Percentiles rank a stretch among this genome's conserved stretches.
phyloP scores from a whole-genome alignment of 129 eudicot genomes.

The Heracleum sosnowskyi region DNA sequence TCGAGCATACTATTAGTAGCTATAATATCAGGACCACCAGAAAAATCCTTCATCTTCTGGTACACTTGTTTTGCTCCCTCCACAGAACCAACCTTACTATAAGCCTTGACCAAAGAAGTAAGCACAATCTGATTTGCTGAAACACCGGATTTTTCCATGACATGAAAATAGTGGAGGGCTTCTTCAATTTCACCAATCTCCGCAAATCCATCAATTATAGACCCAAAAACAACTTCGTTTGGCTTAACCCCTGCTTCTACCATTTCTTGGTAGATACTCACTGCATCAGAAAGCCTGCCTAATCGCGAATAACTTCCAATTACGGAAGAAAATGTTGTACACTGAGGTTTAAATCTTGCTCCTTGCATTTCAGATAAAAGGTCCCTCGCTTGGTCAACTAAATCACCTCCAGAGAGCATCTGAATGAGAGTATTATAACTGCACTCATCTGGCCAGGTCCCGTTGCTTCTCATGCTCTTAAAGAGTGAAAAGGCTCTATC shows the following conservation, averaged over 20 bases:
- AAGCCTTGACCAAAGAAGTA: constrained; percentile 78
- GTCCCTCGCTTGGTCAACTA: constrained; percentile 49
- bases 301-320: constrained; percentile 53
- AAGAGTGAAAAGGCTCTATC: constrained; percentile 68
- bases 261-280: constrained; percentile 53
- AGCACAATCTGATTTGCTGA: constrained; percentile 55
- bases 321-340: constrained; percentile 52
- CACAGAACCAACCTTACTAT: constrained; percentile 53
- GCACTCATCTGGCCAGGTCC: constrained; percentile 85
- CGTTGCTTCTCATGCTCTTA: constrained; percentile 68
- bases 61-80: constrained; percentile 59
- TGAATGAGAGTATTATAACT: constrained; percentile 79
- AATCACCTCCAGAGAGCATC: constrained; percentile 66
- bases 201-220: constrained; percentile 68
- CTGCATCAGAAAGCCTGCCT: constrained; percentile 46
- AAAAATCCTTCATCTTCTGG: constrained; percentile 49
- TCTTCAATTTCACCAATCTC: constrained; percentile 58
- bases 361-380: constrained; percentile 60
- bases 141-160: constrained; percentile 63
- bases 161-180: constrained; percentile 47
- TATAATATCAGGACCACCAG: constrained; percentile 69
- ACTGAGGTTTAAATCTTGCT: constrained; percentile 49
- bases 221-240: constrained; percentile 74
- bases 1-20: constrained; percentile 79
- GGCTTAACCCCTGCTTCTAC: constrained; percentile 45